Evolutionary conservation across 345 rosid genomes (phyloP).

Genomic region (Eucalyptus coolabah): DNA sequence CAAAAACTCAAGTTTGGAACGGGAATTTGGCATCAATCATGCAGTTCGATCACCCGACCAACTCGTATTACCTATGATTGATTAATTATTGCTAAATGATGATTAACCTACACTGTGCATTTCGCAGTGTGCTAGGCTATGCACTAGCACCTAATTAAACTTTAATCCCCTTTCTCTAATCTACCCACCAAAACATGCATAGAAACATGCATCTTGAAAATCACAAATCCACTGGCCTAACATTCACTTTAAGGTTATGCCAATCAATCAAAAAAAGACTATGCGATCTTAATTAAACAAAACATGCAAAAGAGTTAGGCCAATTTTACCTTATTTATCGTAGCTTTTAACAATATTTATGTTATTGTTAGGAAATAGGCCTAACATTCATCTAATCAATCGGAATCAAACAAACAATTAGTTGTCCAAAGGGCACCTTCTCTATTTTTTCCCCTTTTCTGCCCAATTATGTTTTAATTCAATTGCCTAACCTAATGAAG

Average conservation of each 20-base stretch:
- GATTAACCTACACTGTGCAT: background rate
- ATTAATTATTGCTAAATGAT: background rate
- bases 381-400: background rate
- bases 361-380: background rate
- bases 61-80: background rate
- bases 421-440: background rate
- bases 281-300: too few species aligned
- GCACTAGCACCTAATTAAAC: background rate
- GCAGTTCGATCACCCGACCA: background rate
- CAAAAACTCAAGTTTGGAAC: background rate
- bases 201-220: background rate
- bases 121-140: background rate
- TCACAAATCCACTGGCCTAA: background rate
- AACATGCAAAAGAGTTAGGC: too few species aligned
- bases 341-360: too few species aligned
- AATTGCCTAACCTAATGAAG: background rate
- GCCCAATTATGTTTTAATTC: background rate
- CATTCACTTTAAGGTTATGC: too few species aligned
- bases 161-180: background rate
- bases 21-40: background rate
- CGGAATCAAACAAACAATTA: background rate
- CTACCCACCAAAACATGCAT: background rate
- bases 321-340: too few species aligned
- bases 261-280: too few species aligned
- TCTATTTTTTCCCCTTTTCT: background rate